Conservation (phyloP, 345 rosid genomes). For the Populus deltoides region DNA sequence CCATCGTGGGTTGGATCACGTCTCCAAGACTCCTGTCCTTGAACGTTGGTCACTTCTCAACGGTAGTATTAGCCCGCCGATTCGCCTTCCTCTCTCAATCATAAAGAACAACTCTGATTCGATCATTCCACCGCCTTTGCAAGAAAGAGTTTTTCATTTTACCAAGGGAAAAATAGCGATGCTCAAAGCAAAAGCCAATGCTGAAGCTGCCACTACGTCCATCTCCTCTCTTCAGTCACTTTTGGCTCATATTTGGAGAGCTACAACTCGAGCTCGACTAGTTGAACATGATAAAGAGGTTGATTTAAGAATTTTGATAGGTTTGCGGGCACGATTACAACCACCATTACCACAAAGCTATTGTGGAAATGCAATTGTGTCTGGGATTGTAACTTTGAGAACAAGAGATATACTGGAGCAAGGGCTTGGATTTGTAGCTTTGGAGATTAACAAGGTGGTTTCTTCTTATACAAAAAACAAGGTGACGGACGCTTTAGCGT, state of each 20-base stretch:
- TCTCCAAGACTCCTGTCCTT: constrained; percentile 18
- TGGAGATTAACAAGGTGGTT: constrained; percentile 20
- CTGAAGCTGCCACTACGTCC: constrained; percentile 19
- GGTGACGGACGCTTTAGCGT: background rate
- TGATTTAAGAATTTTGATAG: background rate
- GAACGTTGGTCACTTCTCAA: constrained; percentile 31
- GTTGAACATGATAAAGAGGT: constrained; percentile 14
- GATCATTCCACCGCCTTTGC: background rate
- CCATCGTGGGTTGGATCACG: constrained; percentile 12
- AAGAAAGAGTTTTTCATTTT: background rate
- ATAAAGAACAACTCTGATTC: background rate
- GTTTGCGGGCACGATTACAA: constrained; percentile 25
- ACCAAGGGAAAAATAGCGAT: constrained; percentile 21
- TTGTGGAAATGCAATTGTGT: constrained; percentile 32
- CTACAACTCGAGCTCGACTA: constrained; percentile 6
- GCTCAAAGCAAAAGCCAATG: constrained; percentile 44
- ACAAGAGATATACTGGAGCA: constrained; percentile 15
- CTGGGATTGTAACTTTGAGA: background rate
- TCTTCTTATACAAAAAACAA: constrained; percentile 14
- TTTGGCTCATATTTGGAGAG: constrained; percentile 37
- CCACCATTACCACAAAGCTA: constrained; percentile 29
- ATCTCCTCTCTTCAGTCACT: constrained; percentile 49
- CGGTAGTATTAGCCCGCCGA: constrained; percentile 11
- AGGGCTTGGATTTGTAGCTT: constrained; percentile 27
- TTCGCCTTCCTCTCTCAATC: constrained; percentile 26